These are phyloP conservation scores for Letharia lupina DNA, from an alignment of 495 filamentous ascomycete species.

Conservation along the genomic window DNA sequence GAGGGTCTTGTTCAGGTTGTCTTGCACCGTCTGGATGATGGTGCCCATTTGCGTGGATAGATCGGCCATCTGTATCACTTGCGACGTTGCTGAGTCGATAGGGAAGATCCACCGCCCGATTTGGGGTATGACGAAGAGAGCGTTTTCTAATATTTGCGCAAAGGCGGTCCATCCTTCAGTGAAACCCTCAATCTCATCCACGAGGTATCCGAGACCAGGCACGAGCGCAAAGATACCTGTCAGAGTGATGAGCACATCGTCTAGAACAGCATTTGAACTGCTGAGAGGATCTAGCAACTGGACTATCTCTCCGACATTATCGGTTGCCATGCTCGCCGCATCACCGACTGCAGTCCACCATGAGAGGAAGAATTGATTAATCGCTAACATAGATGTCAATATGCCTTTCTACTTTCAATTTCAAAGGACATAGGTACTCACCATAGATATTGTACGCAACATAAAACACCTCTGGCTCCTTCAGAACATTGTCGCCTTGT, in stretches of 20 bases:
- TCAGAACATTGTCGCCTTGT: constrained; percentile 11
- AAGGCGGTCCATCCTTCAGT: constrained; percentile 4
- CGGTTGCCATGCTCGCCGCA: constrained; percentile 11
- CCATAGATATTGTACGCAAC: constrained; percentile 25
- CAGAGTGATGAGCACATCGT: constrained; percentile 19
- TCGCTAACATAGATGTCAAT: background rate
- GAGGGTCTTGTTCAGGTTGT: constrained; percentile 21
- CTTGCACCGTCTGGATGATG: constrained; percentile 18
- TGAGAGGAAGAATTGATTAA: constrained; percentile 23
- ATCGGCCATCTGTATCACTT: constrained; percentile 18
- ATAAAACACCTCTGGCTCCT: constrained; percentile 16
- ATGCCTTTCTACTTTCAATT: background rate
- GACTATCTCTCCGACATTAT: constrained; percentile 20
- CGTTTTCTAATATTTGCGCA: constrained; percentile 16
- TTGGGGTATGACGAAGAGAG: constrained; percentile 15
- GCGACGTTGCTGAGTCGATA: constrained; percentile 9
- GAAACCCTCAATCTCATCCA: background rate
- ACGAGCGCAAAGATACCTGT: constrained; percentile 19
- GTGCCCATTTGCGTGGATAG: constrained; percentile 14
- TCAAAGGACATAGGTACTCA: background rate
- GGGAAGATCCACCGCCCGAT: constrained; percentile 22
- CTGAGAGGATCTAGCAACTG: constrained; percentile 16
- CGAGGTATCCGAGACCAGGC: constrained; percentile 11
- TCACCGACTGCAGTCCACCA: constrained; percentile 22
- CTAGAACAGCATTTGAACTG: constrained; percentile 14